phyloP scores from a whole-genome alignment of 1,284 basidiomycete species.

The Ceratobasidium sp. region DNA sequence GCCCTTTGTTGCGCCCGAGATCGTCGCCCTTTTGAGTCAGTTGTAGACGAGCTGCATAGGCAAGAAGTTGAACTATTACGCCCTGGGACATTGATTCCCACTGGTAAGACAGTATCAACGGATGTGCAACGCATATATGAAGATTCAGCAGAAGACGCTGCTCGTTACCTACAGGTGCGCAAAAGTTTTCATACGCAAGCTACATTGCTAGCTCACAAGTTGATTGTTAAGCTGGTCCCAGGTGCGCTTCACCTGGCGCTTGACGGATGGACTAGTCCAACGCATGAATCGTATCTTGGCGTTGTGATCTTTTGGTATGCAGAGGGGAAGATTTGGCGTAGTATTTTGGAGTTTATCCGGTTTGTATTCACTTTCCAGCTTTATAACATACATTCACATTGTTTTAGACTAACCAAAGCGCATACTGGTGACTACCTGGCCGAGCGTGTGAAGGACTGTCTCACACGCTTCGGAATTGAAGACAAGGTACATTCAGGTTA shows the following conservation, averaged over 20 bases:
- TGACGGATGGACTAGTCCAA: slow-evolving; percentile 16
- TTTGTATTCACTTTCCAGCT: background rate
- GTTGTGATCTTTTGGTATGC: slow-evolving; percentile 16
- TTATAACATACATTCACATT: background rate
- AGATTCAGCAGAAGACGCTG: background rate
- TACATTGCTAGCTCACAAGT: background rate
- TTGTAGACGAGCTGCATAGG: slow-evolving; percentile 6
- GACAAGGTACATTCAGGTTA: background rate
- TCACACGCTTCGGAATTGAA: slow-evolving; percentile 10
- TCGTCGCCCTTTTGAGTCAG: slow-evolving; percentile 18
- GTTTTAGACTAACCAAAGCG: slow-evolving; percentile 3
- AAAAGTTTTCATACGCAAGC: background rate
- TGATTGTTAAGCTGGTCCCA: background rate
- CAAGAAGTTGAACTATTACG: slow-evolving; percentile 15
- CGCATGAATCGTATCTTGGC: slow-evolving; percentile 14
- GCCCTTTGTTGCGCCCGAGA: slow-evolving; percentile 7
- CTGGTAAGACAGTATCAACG: background rate
- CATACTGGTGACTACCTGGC: slow-evolving; percentile 6
- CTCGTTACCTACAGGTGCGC: background rate
- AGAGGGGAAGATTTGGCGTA: background rate
- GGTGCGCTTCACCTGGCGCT: slow-evolving; percentile 20
- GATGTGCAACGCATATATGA: slow-evolving; percentile 7
- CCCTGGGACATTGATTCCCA: slow-evolving; percentile 8
- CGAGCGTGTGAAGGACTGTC: background rate
- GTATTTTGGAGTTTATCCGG: slow-evolving; percentile 11